Base-by-base conservation (phyloP, 805 yeast genomes). In the Metschnikowia hibisci region DNA sequence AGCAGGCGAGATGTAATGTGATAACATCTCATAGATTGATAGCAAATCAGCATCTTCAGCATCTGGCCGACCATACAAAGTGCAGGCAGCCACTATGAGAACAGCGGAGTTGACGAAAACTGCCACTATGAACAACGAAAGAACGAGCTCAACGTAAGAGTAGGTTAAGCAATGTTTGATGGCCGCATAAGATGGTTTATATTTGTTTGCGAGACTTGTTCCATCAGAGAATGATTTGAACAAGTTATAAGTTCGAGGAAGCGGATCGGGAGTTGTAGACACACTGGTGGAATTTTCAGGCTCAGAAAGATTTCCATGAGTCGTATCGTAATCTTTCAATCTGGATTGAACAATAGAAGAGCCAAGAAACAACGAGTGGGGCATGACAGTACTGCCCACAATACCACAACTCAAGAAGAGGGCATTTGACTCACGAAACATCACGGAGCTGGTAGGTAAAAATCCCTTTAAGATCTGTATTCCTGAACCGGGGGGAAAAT, bases 381-480 rank as follows among this genome's bases (percentile, higher is more conserved):
- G 76, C 76, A 71, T 71, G 12, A 71, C 74, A 2, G 76, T 71
- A 44, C 73, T 68, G 6, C 76, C 76, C 4, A 71, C 71, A 42
- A 71, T 70, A 6, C 73, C 76, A 53, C 74, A 69, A 38, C 71
- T 63, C 44, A 71, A 58, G 41, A 69, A 71, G 15, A 71, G 60
- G 3, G 75, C 74, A 48, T 66, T 62, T 15, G 57, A 57, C 41
- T 68, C 72, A 27, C 44, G 47, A 52, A 67, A 64, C 12, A 65
- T 55, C 20, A 54, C 56, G 14, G 51, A 51, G 44, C 61, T 47
- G 8, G 64, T 14, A 0, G 97, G 97, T 14, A 87, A 55, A 53
- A 83, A 86, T 0, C 96, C 96, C 51, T 67, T 63, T 39, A 77
- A 61, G 4, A 89, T 74, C 4, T 71, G 77, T 34, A 65, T 58